Evolutionary conservation across 352 stramenopile genomes (phyloP), one percentile per base, ranked within the genome.

Genomic region (Globisporangium nodosum): DNA sequence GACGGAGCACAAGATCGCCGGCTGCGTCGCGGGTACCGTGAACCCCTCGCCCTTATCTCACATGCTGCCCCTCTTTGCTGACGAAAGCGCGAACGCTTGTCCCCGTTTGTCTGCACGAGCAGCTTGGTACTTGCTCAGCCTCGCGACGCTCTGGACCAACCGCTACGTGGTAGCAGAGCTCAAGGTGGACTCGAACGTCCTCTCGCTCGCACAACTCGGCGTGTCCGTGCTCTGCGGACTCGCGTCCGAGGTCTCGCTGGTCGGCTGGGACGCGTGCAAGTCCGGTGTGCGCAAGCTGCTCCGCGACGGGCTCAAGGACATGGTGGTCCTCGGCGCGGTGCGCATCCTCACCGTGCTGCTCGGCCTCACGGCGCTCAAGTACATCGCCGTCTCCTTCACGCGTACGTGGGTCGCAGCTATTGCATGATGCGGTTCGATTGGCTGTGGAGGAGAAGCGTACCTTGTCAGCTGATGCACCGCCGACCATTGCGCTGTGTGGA

Each of bases 321-420:
- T 94, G 77, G 62, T 91, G 31, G 61, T 91, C 45, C 77, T 94
- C n/a, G 78, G 82, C 49, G 74, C 67, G 24, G 81, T 96, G 27
- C 86, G 90, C 48, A 90, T 92, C 50, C 68, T 94, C 52, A 96
- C 89, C 0, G 82, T 97, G 16, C 64, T 97, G n/a, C 65, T 97
- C 12, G 87, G 87, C 12, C 81, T 97, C 39, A 94, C 90, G 15
- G 84, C 90, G 54, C 81, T 97, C 37, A 92, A 96, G 66, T 96
- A 97, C 63, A 95, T 97, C 52, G 81, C 88, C 5, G 88, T 96
- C 31, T 97, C 88, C 16, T 96, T 97, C 63, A 88, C 85, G 0
- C 84, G 84, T 94, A 72, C 57, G 81, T 71, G 12, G 18, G 13
- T 42, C 12, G 20, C 51, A 35, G 24, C 8, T 16, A 35, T 51